Evolutionary conservation across 2,329 filamentous ascomycete genomes (phyloP).

Genomic region (Microdochium bolleyi): DNA sequence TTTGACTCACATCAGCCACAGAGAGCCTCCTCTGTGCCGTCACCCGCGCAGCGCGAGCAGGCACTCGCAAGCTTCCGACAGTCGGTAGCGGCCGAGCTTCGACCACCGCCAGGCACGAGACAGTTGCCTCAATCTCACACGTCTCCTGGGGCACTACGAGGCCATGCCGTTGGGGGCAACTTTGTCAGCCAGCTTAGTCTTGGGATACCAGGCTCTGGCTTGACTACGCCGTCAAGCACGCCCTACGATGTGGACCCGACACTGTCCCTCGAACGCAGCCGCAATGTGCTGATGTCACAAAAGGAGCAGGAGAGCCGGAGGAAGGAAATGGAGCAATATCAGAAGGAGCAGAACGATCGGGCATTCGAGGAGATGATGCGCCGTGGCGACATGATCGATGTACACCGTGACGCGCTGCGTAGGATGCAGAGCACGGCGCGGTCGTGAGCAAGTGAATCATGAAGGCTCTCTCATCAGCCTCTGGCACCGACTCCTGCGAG

Average conservation of each 20-base stretch:
- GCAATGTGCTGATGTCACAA: slow-evolving; percentile 50
- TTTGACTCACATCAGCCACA: slow-evolving; percentile 50
- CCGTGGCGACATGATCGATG: slow-evolving; percentile 63
- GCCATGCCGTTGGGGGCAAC: background rate
- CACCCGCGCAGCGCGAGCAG: slow-evolving; percentile 40
- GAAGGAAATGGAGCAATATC: slow-evolving; percentile 48
- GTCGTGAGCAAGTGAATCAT: background rate
- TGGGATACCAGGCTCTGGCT: background rate
- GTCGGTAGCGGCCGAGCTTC: slow-evolving; percentile 53
- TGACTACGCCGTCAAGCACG: background rate
- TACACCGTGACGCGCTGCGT: slow-evolving; percentile 72
- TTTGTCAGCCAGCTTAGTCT: background rate
- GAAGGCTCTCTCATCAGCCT: too few relatives aligned
- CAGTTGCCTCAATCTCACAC: background rate
- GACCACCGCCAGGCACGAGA: background rate
- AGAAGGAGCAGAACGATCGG: slow-evolving; percentile 50
- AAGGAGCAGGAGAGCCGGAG: slow-evolving; percentile 54
- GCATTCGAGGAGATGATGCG: slow-evolving; percentile 71
- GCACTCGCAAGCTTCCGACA: slow-evolving; percentile 61
- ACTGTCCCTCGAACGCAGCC: slow-evolving; percentile 28
- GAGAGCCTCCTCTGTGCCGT: slow-evolving; percentile 33
- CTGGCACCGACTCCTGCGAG: background rate
- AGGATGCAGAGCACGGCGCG: slow-evolving; percentile 58
- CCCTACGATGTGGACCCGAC: background rate
- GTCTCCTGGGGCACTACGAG: background rate